Percentiles rank a stretch among this genome's conserved stretches.
phyloP scores from a whole-genome alignment of 495 filamentous ascomycete genomes.

The Collariella sp. region DNA sequence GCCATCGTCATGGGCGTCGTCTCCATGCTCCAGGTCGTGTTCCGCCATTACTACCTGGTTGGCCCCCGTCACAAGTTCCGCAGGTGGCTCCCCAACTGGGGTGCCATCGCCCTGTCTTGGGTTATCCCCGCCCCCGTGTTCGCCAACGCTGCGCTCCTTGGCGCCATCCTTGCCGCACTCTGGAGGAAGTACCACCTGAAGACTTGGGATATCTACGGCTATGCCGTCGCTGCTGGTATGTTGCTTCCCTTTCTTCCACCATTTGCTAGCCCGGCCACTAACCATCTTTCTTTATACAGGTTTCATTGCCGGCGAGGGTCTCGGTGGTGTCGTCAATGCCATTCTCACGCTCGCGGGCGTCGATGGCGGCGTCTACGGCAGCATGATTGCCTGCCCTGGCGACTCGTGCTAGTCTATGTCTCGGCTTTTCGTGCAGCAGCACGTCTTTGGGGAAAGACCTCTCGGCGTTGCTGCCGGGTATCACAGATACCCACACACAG shows the following conservation, averaged over 20 bases:
- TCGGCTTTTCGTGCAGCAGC: neutral
- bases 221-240: constrained; percentile 52
- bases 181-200: constrained; percentile 51
- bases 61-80: constrained; percentile 42
- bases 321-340: constrained; percentile 55
- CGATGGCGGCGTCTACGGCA: constrained; percentile 39
- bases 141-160: constrained; percentile 48
- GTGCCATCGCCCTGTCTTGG: constrained; percentile 55
- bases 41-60: constrained; percentile 51
- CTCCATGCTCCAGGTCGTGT: constrained; percentile 41
- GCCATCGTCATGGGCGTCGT: constrained; percentile 47
- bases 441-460: neutral
- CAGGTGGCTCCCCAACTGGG: constrained; percentile 58
- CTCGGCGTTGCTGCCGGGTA: neutral
- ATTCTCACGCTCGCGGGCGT: constrained; percentile 46
- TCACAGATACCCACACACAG: too few species aligned
- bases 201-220: constrained; percentile 54
- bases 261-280: neutral
- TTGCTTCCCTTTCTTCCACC: neutral
- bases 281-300: constrained; percentile 18
- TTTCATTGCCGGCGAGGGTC: constrained; percentile 59
- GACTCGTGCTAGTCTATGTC: constrained; percentile 16
- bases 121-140: constrained; percentile 40
- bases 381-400: constrained; percentile 41
- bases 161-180: constrained; percentile 45